Evolutionary conservation across 2,329 filamentous ascomycete genomes (phyloP).

Genomic region (Penicillium sp.): DNA sequence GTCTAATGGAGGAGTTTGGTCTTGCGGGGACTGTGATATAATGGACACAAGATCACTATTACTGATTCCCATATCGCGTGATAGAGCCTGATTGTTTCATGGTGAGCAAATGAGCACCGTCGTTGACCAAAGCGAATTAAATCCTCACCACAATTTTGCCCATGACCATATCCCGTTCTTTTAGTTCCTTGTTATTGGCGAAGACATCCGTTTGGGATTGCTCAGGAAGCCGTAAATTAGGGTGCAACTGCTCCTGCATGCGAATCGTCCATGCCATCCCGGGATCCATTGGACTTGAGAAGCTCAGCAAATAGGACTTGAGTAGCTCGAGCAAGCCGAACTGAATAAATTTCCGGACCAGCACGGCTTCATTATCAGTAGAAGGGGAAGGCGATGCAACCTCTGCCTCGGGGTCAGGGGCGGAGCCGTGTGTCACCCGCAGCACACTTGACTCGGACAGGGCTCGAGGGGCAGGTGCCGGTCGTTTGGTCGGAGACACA

Average conservation of each 20-base stretch:
- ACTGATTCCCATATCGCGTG: conserved; percentile 49
- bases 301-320: conserved; percentile 53
- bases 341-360: conserved; percentile 54
- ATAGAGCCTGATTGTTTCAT: conserved; percentile 48
- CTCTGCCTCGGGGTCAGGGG: conserved; percentile 56
- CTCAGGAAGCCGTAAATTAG: conserved; percentile 47
- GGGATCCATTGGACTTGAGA: conserved; percentile 31
- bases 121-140: neutral
- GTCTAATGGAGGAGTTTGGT: conserved; percentile 40
- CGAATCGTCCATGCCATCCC: conserved; percentile 44
- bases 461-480: conserved; percentile 54
- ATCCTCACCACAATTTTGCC: conserved; percentile 52
- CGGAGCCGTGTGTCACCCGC: conserved; percentile 31
- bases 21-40: conserved; percentile 37
- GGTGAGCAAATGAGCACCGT: neutral
- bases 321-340: conserved; percentile 57
- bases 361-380: conserved; percentile 43
- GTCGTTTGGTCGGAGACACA: conserved; percentile 53
- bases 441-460: conserved; percentile 46
- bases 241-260: conserved; percentile 54
- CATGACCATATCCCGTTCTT: conserved; percentile 50
- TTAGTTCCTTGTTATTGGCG: conserved; percentile 44
- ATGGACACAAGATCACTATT: conserved; percentile 46
- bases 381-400: conserved; percentile 36
- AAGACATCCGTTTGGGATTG: conserved; percentile 51